A percentile compares a stretch with the other conserved stretches of the same genome.
Evolutionary conservation across 2,329 filamentous ascomycete genomes (phyloP).

Genomic region (Aspergillus glaucus): DNA sequence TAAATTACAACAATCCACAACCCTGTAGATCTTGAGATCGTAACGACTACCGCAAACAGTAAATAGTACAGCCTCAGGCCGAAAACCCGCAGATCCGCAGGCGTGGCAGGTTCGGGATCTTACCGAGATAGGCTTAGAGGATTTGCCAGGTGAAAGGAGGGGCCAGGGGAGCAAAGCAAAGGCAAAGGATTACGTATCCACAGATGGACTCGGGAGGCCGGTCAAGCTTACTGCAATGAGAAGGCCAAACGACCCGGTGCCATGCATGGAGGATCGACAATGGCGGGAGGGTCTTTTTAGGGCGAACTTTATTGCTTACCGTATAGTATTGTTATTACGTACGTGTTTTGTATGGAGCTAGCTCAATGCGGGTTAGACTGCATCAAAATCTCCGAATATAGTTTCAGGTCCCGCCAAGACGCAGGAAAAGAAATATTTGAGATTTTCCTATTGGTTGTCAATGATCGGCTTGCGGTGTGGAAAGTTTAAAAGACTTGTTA

Average conservation of each 20-base stretch:
- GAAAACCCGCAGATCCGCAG: background rate
- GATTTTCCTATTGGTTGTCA: too few species aligned
- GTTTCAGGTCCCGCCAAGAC: background rate
- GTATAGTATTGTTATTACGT: background rate
- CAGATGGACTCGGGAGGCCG: background rate
- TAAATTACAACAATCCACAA: background rate
- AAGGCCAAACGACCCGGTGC: slow-evolving; percentile 9
- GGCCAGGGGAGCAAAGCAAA: too few species aligned
- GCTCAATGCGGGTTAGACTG: background rate
- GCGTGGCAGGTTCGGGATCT: background rate
- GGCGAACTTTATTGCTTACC: background rate
- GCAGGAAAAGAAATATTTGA: too few species aligned
- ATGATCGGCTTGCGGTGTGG: too few species aligned
- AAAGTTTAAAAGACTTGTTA: too few species aligned
- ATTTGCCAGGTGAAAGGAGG: background rate
- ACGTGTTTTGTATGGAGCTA: background rate
- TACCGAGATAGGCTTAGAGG: background rate
- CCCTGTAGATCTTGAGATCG: background rate
- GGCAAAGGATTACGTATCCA: background rate
- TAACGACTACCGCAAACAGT: background rate
- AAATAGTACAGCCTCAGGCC: background rate
- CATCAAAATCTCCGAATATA: background rate
- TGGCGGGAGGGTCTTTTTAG: background rate
- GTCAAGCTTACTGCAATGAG: slow-evolving; percentile 7
- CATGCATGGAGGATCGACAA: background rate